Base-by-base conservation (phyloP, 352 stramenopile genomes). In the Phytophthora megakarya region DNA sequence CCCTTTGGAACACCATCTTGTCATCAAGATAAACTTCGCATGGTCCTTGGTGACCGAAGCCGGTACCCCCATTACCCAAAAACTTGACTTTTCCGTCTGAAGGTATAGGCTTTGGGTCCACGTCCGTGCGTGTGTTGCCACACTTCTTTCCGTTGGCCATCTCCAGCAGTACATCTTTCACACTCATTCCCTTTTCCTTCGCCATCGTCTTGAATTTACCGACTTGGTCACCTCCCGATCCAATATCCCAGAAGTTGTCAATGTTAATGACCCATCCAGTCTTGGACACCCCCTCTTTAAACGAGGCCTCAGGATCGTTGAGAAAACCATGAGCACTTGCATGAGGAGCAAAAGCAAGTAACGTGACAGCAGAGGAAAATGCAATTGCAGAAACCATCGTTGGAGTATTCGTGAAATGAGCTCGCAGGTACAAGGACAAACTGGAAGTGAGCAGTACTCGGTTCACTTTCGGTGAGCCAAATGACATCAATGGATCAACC, bases 21-120 rank as follows among this genome's bases (percentile, higher is more conserved):
- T 79, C 59, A 44, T 82, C 73, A 19, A 84, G 42, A 61, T 78
- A 84, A 23, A 86, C 37, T 19, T 84, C 72, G 15, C 75, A 86
- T 7, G 77, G 72, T 5, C 72, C 76, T 15, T 37, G 49, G 59
- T 75, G 70, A 0, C 62, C 64, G 43, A 79, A 78, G 18, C 70
- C 70, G 12, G 70, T 65, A 19, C 62, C 65, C 1, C 42, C 61
- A 30, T 72, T 74, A 26, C 73, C 72, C 45, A 26, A 46, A 64
- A 70, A 80, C 15, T 68, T 49, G 0, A 38, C 67, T 8, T 58
- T 69, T 11, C 63, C 69, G 43, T 84, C 64, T 13, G 35, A 61
- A 4, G 75, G 75, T 2, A 84, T 61, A 0, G 67, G 50, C 50
- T 81, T 59, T 13, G 51, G 46, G 23, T 66, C 59, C 18, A 56